Conservation (phyloP, 2,329 filamentous ascomycete species). For the Tolypocladium guangdongense region DNA sequence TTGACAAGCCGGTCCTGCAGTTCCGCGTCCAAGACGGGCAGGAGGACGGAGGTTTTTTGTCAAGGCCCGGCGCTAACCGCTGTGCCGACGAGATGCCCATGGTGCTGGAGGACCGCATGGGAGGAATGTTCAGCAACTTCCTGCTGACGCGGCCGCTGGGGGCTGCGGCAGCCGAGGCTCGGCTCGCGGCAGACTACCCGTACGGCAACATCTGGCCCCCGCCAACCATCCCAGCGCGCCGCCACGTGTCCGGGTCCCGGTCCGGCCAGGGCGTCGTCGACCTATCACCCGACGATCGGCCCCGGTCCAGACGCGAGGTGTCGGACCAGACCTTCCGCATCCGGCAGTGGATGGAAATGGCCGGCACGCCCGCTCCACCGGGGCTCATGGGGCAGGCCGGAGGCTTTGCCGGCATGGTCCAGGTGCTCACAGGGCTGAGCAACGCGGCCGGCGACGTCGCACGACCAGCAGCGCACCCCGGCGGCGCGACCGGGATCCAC, state of each 20-base stretch:
- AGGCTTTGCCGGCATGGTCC: conserved; percentile 10
- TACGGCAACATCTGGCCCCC: conserved; percentile 66
- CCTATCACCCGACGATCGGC: conserved; percentile 22
- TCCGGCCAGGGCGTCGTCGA: conserved; percentile 12
- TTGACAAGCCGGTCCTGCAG: conserved; percentile 61
- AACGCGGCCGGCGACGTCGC: background rate
- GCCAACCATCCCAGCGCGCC: conserved; percentile 50
- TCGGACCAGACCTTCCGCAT: conserved; percentile 64
- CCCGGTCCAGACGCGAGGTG: conserved; percentile 44
- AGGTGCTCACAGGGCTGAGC: conserved; percentile 4
- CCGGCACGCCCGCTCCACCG: conserved; percentile 17
- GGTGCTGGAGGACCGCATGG: conserved; percentile 30
- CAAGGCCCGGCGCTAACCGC: conserved; percentile 19
- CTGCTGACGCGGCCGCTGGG: conserved; percentile 47
- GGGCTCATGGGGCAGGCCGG: conserved; percentile 17
- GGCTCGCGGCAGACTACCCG: conserved; percentile 21
- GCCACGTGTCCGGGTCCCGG: conserved; percentile 34
- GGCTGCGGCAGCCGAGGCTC: conserved; percentile 21
- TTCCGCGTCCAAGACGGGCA: conserved; percentile 26
- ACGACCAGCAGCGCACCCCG: background rate
- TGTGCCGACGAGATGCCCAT: conserved; percentile 44
- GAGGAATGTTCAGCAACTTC: conserved; percentile 54
- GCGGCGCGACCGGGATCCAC: conserved; percentile 28
- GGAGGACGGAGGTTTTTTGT: conserved; percentile 9
- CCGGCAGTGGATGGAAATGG: conserved; percentile 65